Evolutionary conservation across 345 rosid genomes (phyloP), one percentile per base, ranked within the genome.

Genomic region (Kandelia obovata): DNA sequence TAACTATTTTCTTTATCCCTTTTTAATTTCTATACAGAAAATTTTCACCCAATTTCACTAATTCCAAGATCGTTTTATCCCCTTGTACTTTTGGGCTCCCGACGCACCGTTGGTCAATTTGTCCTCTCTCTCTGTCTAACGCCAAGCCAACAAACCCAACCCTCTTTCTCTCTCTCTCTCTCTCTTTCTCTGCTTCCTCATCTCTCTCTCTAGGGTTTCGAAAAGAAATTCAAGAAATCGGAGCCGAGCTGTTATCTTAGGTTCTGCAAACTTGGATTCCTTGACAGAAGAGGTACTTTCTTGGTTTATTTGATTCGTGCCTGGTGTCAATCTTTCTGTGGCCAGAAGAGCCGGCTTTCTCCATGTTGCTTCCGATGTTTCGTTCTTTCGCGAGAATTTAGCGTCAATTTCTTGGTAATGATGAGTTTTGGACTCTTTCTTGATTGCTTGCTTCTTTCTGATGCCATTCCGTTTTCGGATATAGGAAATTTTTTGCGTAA

Each of bases 161-260:
- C 17, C 31, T 21, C 46, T 26, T 5, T 16, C 65, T 49, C 56
- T 49, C 26, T 62, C 30, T 32, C 37, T 34, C 20, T 31, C 56
- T 49, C 26, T 62, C 30, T 32, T 9, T 34, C 20, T 35, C 61
- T 62, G 5, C 43, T 34, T 52, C 52, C 69, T 49, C 61, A 37
- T 23, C 1, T 9, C 7, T 65, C 66, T 27, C 67, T 75, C 74
- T 70, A 75, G 78, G 78, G 74, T 75, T 75, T 70, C 66, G n/a
- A 58, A 62, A 49, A 15, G 23, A 4, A 8, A 34, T 26, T 25
- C 64, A 26, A 57, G 21, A 9, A n/a, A 9, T 23, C 8, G 11
- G 28, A 2, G 27, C 21, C 51, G 9, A 11, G 37, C 72, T 32
- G 39, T 51, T 13, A 28, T 66, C 26, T 10, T 52, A 23, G 61